Base-by-base conservation (phyloP, 768 basidiomycete species). In the Lactarius trivialis region DNA sequence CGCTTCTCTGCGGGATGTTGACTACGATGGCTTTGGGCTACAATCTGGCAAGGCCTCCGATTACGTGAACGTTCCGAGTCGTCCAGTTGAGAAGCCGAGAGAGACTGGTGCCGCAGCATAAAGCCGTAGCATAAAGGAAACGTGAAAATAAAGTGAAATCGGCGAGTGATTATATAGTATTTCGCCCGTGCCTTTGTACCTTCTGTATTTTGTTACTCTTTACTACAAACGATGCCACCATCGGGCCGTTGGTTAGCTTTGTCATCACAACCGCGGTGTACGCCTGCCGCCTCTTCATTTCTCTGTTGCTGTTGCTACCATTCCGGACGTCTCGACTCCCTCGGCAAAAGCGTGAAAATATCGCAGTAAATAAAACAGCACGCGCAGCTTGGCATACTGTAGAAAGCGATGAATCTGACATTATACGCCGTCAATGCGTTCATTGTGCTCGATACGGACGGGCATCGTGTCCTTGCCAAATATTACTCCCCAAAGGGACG, bases 391-490 rank as follows among this genome's bases (percentile, higher is more conserved):
- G 49, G 49, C 14, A 43, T 12, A n/a, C 4, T 1, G 2, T 14
- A 33, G n/a, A 5, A 32, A 24, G 14, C 48, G 21, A 73, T 85
- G 86, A 97, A 96, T 72, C 77, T 97, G 55, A 87, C 93, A 8
- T 79, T 99, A 50, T 95, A 98, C 77, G 87, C 87, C 69, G 78
- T 95, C 61, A 83, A 87, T 51, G 92, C 87, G 0, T 90, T 98
- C 73, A 72, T 99, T 66, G 85, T 98, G 70, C 86, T 98, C 69
- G 97, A 99, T 79, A 79, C 86, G n/a, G 95, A 98, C 68, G 95
- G 95, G 24, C 88, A 92, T 70, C 89, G 97, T 55, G 89, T 98
- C 30, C 82, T 99, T 11, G 91, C 96, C 33, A 98, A 98, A 74
- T 98, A 98, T 79, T 98, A 96, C 72, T 82, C 58, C 81, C 92